Conservation (phyloP, 805 yeast genomes). For the Saccharomycopsis microspora region DNA sequence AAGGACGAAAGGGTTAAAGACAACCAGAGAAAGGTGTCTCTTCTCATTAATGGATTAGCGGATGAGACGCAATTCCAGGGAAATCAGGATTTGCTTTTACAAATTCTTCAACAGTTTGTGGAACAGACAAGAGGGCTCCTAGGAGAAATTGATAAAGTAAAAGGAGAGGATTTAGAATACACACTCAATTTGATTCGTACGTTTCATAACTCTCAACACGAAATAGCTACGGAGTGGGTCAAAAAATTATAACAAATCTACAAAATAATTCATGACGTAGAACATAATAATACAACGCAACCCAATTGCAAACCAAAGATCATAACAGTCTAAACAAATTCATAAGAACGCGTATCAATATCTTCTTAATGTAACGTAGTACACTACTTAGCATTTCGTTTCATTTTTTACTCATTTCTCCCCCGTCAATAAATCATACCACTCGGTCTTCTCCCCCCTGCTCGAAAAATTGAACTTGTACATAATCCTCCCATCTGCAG, state of each 20-base stretch:
- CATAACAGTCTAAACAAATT: neutral
- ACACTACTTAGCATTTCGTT: too few species aligned
- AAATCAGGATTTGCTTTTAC: conserved; percentile 20
- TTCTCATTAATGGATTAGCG: conserved; percentile 27
- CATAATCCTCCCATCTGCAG: conserved; percentile 11
- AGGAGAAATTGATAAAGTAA: neutral
- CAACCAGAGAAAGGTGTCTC: neutral
- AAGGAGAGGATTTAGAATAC: neutral
- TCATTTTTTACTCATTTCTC: neutral
- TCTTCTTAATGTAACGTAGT: too few species aligned
- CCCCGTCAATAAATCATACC: conserved; percentile 4
- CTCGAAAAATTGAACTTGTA: conserved; percentile 12
- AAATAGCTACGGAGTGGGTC: neutral
- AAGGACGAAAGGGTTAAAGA: conserved; percentile 14
- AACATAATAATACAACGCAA: too few species aligned
- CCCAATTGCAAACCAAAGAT: too few species aligned
- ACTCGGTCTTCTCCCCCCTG: conserved; percentile 9
- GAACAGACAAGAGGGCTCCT: neutral
- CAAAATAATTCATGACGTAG: too few species aligned
- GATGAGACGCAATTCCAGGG: conserved; percentile 33
- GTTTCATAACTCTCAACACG: conserved; percentile 1
- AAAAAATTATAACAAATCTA: too few species aligned
- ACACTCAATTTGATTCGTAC: neutral
- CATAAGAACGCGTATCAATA: too few species aligned
- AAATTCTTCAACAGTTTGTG: conserved; percentile 5